Evolutionary conservation across 805 yeast genomes (phyloP).

Genomic region (Saitoella complicata): DNA sequence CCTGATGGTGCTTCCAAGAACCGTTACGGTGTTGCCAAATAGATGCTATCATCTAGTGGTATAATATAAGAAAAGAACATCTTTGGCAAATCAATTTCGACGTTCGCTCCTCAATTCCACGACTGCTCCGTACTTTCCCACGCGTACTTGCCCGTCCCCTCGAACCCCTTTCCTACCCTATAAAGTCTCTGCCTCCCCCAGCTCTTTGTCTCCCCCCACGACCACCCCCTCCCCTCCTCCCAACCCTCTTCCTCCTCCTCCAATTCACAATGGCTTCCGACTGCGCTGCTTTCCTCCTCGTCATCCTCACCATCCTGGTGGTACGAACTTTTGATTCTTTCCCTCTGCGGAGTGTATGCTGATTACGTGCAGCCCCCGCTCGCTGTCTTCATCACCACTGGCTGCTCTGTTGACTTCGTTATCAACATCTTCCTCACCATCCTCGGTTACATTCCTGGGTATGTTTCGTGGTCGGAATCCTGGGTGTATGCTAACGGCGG

Average conservation of each 20-base stretch:
- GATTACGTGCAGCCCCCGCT: conserved; percentile 6
- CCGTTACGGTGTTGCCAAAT: conserved; percentile 56
- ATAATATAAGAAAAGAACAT: neutral
- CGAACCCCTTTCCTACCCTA: too few species aligned
- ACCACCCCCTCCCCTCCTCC: too few species aligned
- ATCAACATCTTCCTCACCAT: conserved; percentile 41
- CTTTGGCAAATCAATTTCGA: neutral
- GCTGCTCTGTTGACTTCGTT: conserved; percentile 34
- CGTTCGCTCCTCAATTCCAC: too few species aligned
- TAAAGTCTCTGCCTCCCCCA: too few species aligned
- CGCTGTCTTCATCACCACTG: conserved; percentile 10
- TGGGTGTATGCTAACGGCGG: too few species aligned
- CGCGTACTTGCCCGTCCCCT: too few species aligned
- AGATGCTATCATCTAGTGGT: conserved; percentile 4
- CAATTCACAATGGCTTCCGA: neutral
- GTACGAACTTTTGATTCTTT: neutral
- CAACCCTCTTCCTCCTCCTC: neutral
- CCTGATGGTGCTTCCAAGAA: conserved; percentile 87
- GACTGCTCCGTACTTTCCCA: too few species aligned
- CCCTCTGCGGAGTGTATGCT: neutral
- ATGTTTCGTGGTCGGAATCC: too few species aligned
- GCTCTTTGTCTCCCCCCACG: too few species aligned
- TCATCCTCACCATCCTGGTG: neutral
- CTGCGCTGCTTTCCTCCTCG: neutral
- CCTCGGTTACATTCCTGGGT: conserved; percentile 50